Base-by-base conservation (phyloP, 192 early-diverging fungal species). In the Diversispora eburnea region DNA sequence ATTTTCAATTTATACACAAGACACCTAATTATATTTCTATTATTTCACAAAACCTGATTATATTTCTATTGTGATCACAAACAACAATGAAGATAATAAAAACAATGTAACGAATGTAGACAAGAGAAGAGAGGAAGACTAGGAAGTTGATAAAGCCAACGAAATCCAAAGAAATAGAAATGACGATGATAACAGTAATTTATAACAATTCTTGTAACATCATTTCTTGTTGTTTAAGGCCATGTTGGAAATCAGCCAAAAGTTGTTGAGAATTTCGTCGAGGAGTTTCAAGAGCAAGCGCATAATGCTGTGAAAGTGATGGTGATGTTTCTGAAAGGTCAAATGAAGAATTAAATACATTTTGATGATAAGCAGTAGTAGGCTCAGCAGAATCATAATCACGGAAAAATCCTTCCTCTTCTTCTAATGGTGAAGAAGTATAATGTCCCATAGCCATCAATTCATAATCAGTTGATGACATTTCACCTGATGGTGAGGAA, bases 401-500 rank as follows among this genome's bases (percentile, higher is more conserved):
- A 61, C 39, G 19, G 19, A 57, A 46, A 39, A 48, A 72, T 8
- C 47, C 59, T 61, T 19, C 25, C 20, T 25, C 43, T 60, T 72
- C 57, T 47, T 54, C 19, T 46, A 61, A 25, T 7, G 59, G 55
- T 49, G 57, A 59, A 56, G 52, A 19, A n/a, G 61, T 13, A 39
- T 45, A 72, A 61, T 72, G 70, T 46, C 70, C 70, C 70, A 72
- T 72, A 1, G 70, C 57, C 57, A 72, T 72, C 15, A 72, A 51
- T 61, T 72, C 70, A 62, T 72, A 72, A 51, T 72, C 70, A 17
- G 57, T 72, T 1, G 70, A 45, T 15, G 58, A 70, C 41, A 70
- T 70, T 70, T 70, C 69, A 20, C 5, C 17, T 47, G 56, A 25
- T 12, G 57, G 51, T 20, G 69, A 42, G 42, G 70, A 61, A 56